Conservation (phyloP, 805 yeast species). For the Blastobotrys terrestris region DNA sequence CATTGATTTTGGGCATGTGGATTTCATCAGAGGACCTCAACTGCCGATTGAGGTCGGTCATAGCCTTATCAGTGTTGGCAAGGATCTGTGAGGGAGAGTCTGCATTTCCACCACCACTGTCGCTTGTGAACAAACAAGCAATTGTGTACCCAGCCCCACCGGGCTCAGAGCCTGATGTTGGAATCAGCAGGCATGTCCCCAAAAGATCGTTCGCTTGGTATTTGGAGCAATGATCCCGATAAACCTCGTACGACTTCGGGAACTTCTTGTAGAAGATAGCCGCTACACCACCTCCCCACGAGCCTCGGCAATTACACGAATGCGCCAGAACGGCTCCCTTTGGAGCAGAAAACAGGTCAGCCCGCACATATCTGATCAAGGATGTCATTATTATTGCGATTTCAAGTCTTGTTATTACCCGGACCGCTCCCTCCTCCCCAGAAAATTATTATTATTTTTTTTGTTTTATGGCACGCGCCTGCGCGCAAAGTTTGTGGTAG, state of each 20-base stretch:
- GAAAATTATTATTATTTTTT: too few species aligned
- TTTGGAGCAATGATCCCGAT: slow-evolving; percentile 39
- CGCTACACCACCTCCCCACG: slow-evolving; percentile 87
- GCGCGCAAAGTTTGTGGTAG: not conserved
- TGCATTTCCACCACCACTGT: slow-evolving; percentile 40
- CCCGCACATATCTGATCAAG: slow-evolving; percentile 39
- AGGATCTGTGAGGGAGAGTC: slow-evolving; percentile 45
- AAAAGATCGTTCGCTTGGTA: slow-evolving; percentile 33
- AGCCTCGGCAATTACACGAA: slow-evolving; percentile 72
- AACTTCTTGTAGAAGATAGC: slow-evolving; percentile 45
- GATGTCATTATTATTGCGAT: not conserved
- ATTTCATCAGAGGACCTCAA: slow-evolving; percentile 31
- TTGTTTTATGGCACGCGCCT: too few species aligned
- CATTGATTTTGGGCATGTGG: slow-evolving; percentile 70
- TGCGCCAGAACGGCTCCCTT: slow-evolving; percentile 54
- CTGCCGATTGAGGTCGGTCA: slow-evolving; percentile 42
- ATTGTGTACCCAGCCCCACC: slow-evolving; percentile 30
- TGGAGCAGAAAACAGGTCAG: slow-evolving; percentile 46
- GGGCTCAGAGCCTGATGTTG: slow-evolving; percentile 30
- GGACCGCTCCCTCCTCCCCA: not conserved
- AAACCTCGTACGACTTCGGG: slow-evolving; percentile 50
- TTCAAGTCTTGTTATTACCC: too few species aligned
- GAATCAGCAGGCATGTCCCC: slow-evolving; percentile 51
- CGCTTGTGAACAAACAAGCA: slow-evolving; percentile 72
- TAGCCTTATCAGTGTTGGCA: slow-evolving; percentile 43